Conservation (phyloP, 1,139 yeast genomes). For the Geotrichum reessii region DNA sequence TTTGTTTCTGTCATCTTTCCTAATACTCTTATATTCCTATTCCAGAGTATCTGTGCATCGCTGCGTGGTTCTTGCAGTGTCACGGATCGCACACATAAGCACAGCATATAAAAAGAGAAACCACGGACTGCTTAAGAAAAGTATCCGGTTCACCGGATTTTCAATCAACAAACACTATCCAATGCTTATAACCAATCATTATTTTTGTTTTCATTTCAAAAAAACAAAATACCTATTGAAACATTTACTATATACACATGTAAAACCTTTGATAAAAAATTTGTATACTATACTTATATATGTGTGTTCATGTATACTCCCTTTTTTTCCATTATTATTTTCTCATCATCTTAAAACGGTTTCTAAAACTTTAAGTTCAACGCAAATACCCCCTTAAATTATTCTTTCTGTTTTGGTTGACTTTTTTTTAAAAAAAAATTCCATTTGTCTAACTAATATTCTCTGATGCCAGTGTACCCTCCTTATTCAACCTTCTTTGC, state of each 20-base stretch:
- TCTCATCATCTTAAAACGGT: background rate
- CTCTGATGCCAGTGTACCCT: background rate
- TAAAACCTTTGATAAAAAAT: background rate
- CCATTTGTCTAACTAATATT: background rate
- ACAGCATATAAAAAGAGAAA: background rate
- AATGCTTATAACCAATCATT: too few species aligned
- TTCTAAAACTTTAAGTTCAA: background rate
- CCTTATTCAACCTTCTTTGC: background rate
- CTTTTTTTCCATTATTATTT: background rate
- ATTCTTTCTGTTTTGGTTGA: background rate
- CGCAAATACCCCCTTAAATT: background rate
- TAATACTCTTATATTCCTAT: too few species aligned
- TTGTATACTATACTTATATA: too few species aligned
- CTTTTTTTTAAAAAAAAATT: background rate
- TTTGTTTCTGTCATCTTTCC: too few species aligned
- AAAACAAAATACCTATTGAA: too few species aligned
- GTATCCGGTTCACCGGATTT: background rate
- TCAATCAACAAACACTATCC: background rate
- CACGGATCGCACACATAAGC: background rate
- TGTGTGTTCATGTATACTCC: background rate
- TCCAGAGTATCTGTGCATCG: background rate
- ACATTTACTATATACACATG: too few species aligned
- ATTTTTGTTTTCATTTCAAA: too few species aligned
- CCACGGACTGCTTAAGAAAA: background rate
- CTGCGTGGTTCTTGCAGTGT: background rate